Evolutionary conservation across 768 basidiomycete genomes (phyloP).

Genomic region (Tylopilus plumbeoviolaceoides): DNA sequence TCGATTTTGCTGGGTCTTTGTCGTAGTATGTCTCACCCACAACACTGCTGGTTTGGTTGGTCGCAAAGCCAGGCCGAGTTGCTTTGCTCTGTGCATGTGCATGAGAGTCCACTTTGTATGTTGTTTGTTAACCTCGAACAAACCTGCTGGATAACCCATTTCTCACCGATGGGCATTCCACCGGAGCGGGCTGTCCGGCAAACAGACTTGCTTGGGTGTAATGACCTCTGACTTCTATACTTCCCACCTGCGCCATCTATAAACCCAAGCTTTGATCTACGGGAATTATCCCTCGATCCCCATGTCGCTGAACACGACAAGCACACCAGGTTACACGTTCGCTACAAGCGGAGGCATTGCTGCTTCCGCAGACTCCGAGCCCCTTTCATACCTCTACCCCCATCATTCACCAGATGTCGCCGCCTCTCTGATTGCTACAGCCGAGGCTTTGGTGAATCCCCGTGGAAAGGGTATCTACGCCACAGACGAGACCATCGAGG

Average conservation of each 20-base stretch:
- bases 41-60: not conserved
- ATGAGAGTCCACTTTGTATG: not conserved
- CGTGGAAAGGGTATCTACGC: slow-evolving; percentile 52
- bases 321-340: slow-evolving; percentile 29
- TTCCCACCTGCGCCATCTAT: not conserved
- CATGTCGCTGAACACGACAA: slow-evolving; percentile 1
- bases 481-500: slow-evolving; percentile 46
- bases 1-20: slow-evolving; percentile 7
- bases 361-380: slow-evolving; percentile 6
- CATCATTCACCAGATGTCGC: slow-evolving; percentile 40
- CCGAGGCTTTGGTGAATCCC: slow-evolving; percentile 42
- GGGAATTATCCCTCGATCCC: slow-evolving; percentile 4
- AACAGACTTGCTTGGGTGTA: not conserved
- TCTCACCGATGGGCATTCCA: not conserved
- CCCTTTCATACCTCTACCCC: slow-evolving; percentile 34
- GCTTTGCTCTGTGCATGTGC: slow-evolving; percentile 10
- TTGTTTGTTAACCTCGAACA: slow-evolving; percentile 1
- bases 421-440: slow-evolving; percentile 40
- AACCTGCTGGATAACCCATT: not conserved
- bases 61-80: slow-evolving; percentile 3
- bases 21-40: slow-evolving; percentile 13
- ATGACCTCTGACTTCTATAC: not conserved
- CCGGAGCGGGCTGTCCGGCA: not conserved
- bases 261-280: not conserved
- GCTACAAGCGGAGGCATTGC: slow-evolving; percentile 10